phyloP scores from a whole-genome alignment of 2,329 filamentous ascomycete genomes.

The Talaromyces sp. region DNA sequence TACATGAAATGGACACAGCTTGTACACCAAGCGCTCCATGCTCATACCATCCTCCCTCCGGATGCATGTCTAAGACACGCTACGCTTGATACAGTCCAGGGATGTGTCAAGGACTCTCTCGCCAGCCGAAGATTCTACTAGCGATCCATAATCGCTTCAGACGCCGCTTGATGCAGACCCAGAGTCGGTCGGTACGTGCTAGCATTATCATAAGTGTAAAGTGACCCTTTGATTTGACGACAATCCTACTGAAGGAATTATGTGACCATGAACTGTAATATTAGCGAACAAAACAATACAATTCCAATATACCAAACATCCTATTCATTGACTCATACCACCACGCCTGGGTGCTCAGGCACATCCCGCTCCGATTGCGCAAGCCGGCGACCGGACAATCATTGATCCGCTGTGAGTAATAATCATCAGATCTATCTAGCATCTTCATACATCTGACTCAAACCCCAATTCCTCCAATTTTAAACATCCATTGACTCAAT shows the following conservation, averaged over 20 bases:
- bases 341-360: neutral
- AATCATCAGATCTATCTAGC: constrained; percentile 1
- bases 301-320: neutral
- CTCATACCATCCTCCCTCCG: neutral
- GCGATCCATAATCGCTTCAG: neutral
- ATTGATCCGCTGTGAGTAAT: constrained; percentile 20
- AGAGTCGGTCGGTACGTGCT: neutral
- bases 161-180: neutral
- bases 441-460: neutral
- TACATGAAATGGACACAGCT: neutral
- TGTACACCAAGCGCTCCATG: neutral
- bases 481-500: constrained; percentile 11
- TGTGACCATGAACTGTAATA: neutral
- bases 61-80: neutral
- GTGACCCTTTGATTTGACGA: neutral
- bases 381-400: constrained; percentile 6
- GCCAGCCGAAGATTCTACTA: neutral
- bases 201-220: neutral
- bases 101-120: neutral
- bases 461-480: neutral
- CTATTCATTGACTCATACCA: neutral
- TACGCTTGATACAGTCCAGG: neutral
- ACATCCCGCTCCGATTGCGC: constrained; percentile 15
- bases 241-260: neutral
- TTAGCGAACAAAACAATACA: neutral